Percentiles rank a stretch among this genome's conserved stretches.
Conservation (phyloP, 1,139 yeast genomes). For the Yamadazyma atlantica region DNA sequence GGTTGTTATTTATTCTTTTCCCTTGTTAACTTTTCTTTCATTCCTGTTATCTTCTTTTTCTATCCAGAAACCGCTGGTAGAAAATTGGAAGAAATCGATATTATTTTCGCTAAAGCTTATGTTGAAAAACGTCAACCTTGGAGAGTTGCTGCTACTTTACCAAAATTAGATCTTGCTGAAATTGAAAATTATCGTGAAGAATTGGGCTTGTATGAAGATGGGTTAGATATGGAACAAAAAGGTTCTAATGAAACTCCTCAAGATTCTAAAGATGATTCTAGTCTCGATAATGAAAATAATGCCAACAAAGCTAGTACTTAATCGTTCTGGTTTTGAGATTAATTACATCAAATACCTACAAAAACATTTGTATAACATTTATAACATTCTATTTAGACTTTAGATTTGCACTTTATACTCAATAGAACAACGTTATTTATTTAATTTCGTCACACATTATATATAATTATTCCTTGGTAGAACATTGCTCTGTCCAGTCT, state of each 20-base stretch:
- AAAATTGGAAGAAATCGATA: conserved; percentile 48
- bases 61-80: conserved; percentile 52
- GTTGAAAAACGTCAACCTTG: conserved; percentile 47
- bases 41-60: conserved; percentile 46
- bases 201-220: conserved; percentile 48
- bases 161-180: conserved; percentile 44
- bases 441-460: no score
- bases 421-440: no score
- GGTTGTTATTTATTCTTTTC: conserved; percentile 49
- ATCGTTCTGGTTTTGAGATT: no score
- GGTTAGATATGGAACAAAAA: conserved; percentile 15
- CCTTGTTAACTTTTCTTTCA: conserved; percentile 34
- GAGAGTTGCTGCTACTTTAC: conserved; percentile 53
- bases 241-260: conserved; percentile 8
- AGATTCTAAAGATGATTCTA: conserved; percentile 8
- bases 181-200: conserved; percentile 48
- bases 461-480: no score
- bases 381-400: no score
- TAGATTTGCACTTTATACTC: no score
- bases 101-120: conserved; percentile 45
- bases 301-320: not conserved
- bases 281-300: conserved; percentile 4
- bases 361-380: no score
- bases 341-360: no score
- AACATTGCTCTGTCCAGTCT: conserved; percentile 15